Conservation (phyloP, 1,284 basidiomycete genomes). For the Marasmius fiardii region DNA sequence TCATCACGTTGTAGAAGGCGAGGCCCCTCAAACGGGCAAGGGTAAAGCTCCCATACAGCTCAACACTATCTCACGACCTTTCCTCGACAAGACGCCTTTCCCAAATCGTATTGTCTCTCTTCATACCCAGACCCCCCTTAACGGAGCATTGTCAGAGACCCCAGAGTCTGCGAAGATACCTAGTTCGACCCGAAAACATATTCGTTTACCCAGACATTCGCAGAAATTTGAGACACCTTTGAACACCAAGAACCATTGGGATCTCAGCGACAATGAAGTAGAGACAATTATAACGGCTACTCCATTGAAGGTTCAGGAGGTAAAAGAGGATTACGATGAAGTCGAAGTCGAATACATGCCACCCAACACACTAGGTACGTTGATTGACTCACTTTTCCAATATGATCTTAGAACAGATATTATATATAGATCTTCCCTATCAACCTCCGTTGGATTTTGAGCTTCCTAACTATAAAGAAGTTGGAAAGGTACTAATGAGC, state of each 20-base stretch:
- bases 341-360: slow-evolving; percentile 80
- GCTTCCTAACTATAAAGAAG: slow-evolving; percentile 52
- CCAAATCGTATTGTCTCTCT: slow-evolving; percentile 15
- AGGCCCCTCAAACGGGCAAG: background rate
- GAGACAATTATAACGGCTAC: slow-evolving; percentile 31
- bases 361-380: slow-evolving; percentile 62
- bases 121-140: slow-evolving; percentile 4
- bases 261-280: slow-evolving; percentile 64
- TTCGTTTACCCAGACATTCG: slow-evolving; percentile 41
- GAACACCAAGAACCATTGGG: slow-evolving; percentile 70
- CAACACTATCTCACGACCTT: slow-evolving; percentile 33
- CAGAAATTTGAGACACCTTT: slow-evolving; percentile 62
- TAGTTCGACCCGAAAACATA: slow-evolving; percentile 59
- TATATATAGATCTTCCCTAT: slow-evolving; percentile 45
- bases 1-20: background rate
- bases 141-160: slow-evolving; percentile 21
- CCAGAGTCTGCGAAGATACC: slow-evolving; percentile 47
- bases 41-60: background rate
- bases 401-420: slow-evolving; percentile 4
- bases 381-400: background rate
- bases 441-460: slow-evolving; percentile 52
- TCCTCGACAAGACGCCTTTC: slow-evolving; percentile 48
- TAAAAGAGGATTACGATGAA: slow-evolving; percentile 57
- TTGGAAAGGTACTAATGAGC: slow-evolving; percentile 42
- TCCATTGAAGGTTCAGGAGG: slow-evolving; percentile 30